A percentile compares a stretch with the other conserved stretches of the same genome.
These are phyloP conservation scores for Neonothopanus nambi DNA, from an alignment of 1,284 basidiomycete genomes.

Conservation along the genomic window DNA sequence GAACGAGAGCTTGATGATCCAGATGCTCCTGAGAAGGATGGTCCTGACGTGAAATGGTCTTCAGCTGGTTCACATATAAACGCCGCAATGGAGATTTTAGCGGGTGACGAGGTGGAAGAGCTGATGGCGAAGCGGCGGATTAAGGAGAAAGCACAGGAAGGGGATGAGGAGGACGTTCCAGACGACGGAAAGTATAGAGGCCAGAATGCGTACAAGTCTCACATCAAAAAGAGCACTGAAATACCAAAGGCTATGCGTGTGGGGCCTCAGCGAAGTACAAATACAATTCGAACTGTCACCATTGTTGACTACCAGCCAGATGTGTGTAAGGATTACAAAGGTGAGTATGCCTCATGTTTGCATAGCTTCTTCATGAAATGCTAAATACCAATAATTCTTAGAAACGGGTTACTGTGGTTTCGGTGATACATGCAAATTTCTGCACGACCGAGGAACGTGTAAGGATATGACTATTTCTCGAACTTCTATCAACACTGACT, in stretches of 20 bases:
- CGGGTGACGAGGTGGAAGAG: conserved; percentile 78
- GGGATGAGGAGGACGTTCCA: conserved; percentile 59
- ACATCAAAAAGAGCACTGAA: conserved; percentile 81
- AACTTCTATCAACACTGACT: conserved; percentile 19
- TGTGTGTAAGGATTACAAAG: conserved; percentile 99
- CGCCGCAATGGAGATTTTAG: conserved; percentile 70
- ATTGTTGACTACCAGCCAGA: conserved; percentile 98
- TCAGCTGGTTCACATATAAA: conserved; percentile 67
- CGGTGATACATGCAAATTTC: conserved; percentile 97
- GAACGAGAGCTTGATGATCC: conserved; percentile 54
- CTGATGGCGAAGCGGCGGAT: conserved; percentile 64
- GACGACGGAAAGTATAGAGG: conserved; percentile 93
- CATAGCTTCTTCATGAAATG: conserved; percentile 13
- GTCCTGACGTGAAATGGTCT: conserved; percentile 80
- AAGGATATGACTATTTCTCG: conserved; percentile 32
- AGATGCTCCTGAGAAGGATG: conserved; percentile 51
- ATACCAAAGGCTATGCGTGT: conserved; percentile 88
- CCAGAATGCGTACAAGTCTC: conserved; percentile 78
- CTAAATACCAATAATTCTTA: conserved; percentile 34
- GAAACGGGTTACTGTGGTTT: conserved; percentile 99
- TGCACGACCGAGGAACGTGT: conserved; percentile 88
- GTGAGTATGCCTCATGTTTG: conserved; percentile 40
- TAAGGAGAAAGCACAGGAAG: conserved; percentile 51
- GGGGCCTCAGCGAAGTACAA: conserved; percentile 78
- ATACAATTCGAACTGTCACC: conserved; percentile 92